A percentile compares a stretch with the other conserved stretches of the same genome.
phyloP scores from a whole-genome alignment of 106 monocot species.

The Phalaenopsis aphrodite region DNA sequence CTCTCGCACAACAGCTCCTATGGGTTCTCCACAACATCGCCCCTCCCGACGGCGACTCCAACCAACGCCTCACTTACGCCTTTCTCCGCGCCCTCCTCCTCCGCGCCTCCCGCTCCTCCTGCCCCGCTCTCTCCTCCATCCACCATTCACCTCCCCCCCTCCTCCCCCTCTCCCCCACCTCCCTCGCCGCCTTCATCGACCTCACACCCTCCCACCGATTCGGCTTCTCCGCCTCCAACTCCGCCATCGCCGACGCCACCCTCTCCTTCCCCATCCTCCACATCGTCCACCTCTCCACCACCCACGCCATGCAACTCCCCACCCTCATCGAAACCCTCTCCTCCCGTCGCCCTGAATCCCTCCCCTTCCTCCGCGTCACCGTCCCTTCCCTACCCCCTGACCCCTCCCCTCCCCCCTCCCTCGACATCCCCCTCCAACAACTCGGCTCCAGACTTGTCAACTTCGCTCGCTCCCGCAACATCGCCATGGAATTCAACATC shows the following conservation, averaged over 20 bases:
- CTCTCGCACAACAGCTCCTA: constrained; percentile 54
- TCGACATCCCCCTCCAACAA: constrained; percentile 62
- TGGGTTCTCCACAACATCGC: constrained; percentile 74
- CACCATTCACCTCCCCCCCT: constrained; percentile 16
- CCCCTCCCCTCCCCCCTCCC: constrained; percentile 24
- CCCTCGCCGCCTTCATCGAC: constrained; percentile 55
- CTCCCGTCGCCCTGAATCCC: constrained; percentile 50
- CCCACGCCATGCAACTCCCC: constrained; percentile 96
- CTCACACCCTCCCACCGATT: constrained; percentile 61
- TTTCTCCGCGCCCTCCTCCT: constrained; percentile 45
- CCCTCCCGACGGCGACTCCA: constrained; percentile 33
- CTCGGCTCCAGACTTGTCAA: constrained; percentile 71
- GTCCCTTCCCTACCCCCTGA: constrained; percentile 12
- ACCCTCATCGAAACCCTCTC: constrained; percentile 87
- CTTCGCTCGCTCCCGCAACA: constrained; percentile 69
- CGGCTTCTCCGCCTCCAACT: constrained; percentile 52
- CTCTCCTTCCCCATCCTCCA: constrained; percentile 61
- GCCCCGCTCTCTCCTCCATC: background rate
- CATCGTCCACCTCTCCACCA: constrained; percentile 77
- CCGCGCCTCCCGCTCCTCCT: constrained; percentile 22
- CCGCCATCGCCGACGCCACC: constrained; percentile 27
- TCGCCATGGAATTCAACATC: constrained; percentile 72
- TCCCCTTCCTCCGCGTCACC: constrained; percentile 62
- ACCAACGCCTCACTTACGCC: constrained; percentile 48
- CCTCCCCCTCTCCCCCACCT: constrained; percentile 27